phyloP scores from a whole-genome alignment of 768 basidiomycete species.

The Auriscalpium microsporum region DNA sequence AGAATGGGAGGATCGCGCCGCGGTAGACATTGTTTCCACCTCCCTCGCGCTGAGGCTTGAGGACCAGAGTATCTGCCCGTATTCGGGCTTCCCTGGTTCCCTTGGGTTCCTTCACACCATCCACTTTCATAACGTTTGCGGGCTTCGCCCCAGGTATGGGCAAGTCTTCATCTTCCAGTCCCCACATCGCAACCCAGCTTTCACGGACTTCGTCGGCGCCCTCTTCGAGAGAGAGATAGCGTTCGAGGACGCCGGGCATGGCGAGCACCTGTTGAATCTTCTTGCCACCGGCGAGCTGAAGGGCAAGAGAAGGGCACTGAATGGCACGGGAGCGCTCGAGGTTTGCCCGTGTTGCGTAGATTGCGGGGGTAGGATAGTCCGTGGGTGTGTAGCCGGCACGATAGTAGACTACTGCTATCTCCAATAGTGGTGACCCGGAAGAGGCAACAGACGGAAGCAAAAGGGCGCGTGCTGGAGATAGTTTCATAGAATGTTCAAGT shows the following conservation, averaged over 20 bases:
- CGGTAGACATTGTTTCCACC: slow-evolving; percentile 97
- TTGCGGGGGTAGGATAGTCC: slow-evolving; percentile 59
- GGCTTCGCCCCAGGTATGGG: background rate
- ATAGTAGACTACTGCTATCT: slow-evolving; percentile 87
- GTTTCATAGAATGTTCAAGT: slow-evolving; percentile 45
- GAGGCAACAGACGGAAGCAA: slow-evolving; percentile 24
- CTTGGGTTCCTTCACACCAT: background rate
- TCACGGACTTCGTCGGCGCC: slow-evolving; percentile 49
- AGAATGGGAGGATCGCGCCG: slow-evolving; percentile 65
- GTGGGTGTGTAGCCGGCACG: slow-evolving; percentile 81
- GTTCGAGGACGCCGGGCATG: slow-evolving; percentile 62
- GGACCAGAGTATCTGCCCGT: slow-evolving; percentile 52
- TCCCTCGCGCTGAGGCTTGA: slow-evolving; percentile 98
- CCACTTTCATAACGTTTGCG: background rate
- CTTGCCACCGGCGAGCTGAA: slow-evolving; percentile 95
- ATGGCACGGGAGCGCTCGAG: slow-evolving; percentile 80
- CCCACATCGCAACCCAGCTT: slow-evolving; percentile 90
- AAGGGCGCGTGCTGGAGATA: slow-evolving; percentile 34
- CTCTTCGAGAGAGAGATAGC: slow-evolving; percentile 45
- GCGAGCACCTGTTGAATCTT: slow-evolving; percentile 89
- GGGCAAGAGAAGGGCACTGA: slow-evolving; percentile 84
- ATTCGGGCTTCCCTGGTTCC: slow-evolving; percentile 46
- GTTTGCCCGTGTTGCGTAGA: slow-evolving; percentile 67
- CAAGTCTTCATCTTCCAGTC: slow-evolving; percentile 39
- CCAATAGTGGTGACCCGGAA: slow-evolving; percentile 33